Percentiles rank a stretch among this genome's conserved stretches.
These are phyloP conservation scores for Penicillium sp. DNA, from an alignment of 2,329 filamentous ascomycete genomes.

Conservation along the genomic window DNA sequence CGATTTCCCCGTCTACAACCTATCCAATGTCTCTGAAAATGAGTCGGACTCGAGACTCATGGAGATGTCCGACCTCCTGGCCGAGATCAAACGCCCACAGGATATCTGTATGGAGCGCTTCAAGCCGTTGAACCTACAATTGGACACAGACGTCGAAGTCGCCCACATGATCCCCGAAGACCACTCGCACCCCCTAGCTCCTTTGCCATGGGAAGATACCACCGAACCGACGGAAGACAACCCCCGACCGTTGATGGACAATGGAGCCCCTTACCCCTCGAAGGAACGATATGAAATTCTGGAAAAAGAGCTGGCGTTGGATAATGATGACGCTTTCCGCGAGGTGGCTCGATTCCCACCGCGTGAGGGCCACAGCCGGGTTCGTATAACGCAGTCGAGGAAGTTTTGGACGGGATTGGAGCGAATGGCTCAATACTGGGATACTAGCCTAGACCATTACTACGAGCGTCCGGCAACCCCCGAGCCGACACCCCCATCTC, in stretches of 20 bases:
- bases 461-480: conserved; percentile 39
- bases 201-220: conserved; percentile 37
- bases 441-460: conserved; percentile 58
- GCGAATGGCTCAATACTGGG: conserved; percentile 62
- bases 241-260: conserved; percentile 42
- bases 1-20: conserved; percentile 51
- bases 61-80: conserved; percentile 45
- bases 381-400: conserved; percentile 55
- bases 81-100: conserved; percentile 41
- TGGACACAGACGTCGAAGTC: conserved; percentile 38
- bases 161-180: conserved; percentile 37
- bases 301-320: conserved; percentile 51
- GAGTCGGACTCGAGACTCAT: conserved; percentile 38
- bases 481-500: conserved; percentile 17
- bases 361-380: conserved; percentile 45
- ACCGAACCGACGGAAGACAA: conserved; percentile 25
- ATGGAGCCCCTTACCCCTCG: conserved; percentile 49
- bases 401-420: conserved; percentile 62
- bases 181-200: conserved; percentile 35
- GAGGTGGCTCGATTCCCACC: conserved; percentile 51
- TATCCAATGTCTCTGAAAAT: conserved; percentile 34
- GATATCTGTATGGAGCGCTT: conserved; percentile 42
- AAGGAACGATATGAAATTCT: conserved; percentile 50
- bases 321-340: conserved; percentile 59
- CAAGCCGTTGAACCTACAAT: conserved; percentile 41